These are phyloP conservation scores for Eragrostis curvula DNA, from an alignment of 176 grass and related monocot genomes.

Conservation along the genomic window DNA sequence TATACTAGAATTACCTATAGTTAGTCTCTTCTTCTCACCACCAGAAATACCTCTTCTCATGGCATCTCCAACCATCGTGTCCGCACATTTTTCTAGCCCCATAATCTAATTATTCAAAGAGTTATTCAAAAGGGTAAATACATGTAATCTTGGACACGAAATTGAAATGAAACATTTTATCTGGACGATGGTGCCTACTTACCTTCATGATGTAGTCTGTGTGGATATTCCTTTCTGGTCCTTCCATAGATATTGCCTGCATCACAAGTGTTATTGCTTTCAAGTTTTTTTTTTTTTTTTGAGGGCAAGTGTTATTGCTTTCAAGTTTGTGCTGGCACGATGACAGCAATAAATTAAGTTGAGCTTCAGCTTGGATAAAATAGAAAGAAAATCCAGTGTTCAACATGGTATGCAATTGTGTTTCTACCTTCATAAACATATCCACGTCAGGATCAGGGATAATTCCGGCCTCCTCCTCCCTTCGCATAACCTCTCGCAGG, in stretches of 20 bases:
- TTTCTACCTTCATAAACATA: slow-evolving; percentile 69
- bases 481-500: slow-evolving; percentile 56
- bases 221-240: slow-evolving; percentile 68
- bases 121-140: not conserved
- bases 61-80: slow-evolving; percentile 66
- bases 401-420: too few relatives aligned
- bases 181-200: too few relatives aligned
- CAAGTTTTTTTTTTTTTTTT: too few relatives aligned
- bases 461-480: slow-evolving; percentile 60
- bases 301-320: too few relatives aligned
- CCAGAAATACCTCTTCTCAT: slow-evolving; percentile 91
- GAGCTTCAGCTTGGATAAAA: too few relatives aligned
- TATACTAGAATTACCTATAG: slow-evolving; percentile 57
- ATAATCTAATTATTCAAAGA: slow-evolving; percentile 51
- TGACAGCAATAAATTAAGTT: too few relatives aligned
- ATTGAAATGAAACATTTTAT: too few relatives aligned
- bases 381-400: too few relatives aligned
- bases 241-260: slow-evolving; percentile 65
- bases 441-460: slow-evolving; percentile 66
- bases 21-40: slow-evolving; percentile 84
- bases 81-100: slow-evolving; percentile 73
- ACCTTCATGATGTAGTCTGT: slow-evolving; percentile 90
- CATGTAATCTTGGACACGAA: not conserved
- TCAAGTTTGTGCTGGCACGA: too few relatives aligned
- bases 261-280: not conserved